Evolutionary conservation across 805 yeast genomes (phyloP), one percentile per base, ranked within the genome.

Genomic region (Candida ortonii): DNA sequence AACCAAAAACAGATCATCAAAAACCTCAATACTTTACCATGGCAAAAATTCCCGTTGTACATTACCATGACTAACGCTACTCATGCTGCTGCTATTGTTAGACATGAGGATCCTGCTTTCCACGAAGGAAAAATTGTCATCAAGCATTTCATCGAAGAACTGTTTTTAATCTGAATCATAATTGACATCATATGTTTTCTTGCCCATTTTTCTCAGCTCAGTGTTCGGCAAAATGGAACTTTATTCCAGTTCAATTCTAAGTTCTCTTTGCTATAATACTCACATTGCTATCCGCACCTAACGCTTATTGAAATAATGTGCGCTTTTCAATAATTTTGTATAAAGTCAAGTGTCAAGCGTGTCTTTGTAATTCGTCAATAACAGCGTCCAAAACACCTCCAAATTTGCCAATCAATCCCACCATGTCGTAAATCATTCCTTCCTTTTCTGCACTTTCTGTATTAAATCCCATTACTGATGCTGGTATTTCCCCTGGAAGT

Each of bases 71-170:
- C 90, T 5, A 68, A 68, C 30, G 73, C 78, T 27, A 73, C 94
- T 1, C 96, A 86, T 52, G 86, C 94, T 1, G 94, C 93, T 2
- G 80, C 86, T 2, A 83, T 86, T 39, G 84, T 80, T 26, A 70
- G 95, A 31, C 75, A 70, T 42, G 61, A 62, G 16, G 73, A 71
- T 19, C 67, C 68, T 8, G 68, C 69, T 8, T 78, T 80, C 43
- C 73, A 59, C 21, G 94, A 86, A 56, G 96, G 96, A 1, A 72
- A 76, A 48, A 53, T 65, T 3, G 85, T 82, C 4, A 71, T 85
- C 17, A 60, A 58, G 25, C 95, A 85, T 55, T 81, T 83, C 70
- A 59, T 80, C 7, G 61, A 70, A 17, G 57, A 67, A 17, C 71
- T 65, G 7, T 63, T 73, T 35, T 37, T 43, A 16, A 22, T 25